Conservation (phyloP, 805 yeast genomes). For the Suhomyces xylopsoci region DNA sequence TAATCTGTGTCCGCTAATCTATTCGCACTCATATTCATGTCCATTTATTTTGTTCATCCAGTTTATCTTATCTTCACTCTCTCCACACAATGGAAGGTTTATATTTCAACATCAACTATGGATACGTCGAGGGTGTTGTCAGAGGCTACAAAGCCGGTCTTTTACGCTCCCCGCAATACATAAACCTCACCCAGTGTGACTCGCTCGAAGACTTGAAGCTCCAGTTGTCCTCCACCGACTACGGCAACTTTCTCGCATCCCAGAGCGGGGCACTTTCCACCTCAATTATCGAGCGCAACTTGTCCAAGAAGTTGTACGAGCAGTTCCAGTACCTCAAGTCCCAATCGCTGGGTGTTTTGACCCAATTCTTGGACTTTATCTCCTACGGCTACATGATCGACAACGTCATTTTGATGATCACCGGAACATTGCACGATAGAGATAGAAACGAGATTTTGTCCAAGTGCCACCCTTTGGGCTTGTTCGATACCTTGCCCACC, state of each 20-base stretch:
- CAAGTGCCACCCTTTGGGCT: conserved; percentile 95
- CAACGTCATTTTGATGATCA: conserved; percentile 91
- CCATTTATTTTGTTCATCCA: neutral
- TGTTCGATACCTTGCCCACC: conserved; percentile 98
- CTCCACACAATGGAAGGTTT: conserved; percentile 76
- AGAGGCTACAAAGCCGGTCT: conserved; percentile 91
- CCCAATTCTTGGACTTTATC: conserved; percentile 85
- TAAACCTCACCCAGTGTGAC: conserved; percentile 94
- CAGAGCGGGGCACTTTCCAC: conserved; percentile 84
- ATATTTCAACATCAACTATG: conserved; percentile 83
- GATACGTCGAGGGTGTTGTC: conserved; percentile 90
- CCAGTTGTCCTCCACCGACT: conserved; percentile 93
- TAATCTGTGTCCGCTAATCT: too few relatives aligned
- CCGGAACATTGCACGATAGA: conserved; percentile 94
- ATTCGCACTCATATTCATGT: neutral
- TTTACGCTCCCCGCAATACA: conserved; percentile 72
- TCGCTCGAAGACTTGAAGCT: conserved; percentile 89
- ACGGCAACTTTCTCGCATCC: conserved; percentile 84
- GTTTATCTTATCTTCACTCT: neutral
- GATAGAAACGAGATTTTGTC: conserved; percentile 84
- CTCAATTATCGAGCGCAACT: conserved; percentile 75
- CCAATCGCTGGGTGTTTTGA: conserved; percentile 77
- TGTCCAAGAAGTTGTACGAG: conserved; percentile 68
- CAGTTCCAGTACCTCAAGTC: conserved; percentile 84
- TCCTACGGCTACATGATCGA: conserved; percentile 98